phyloP scores from a whole-genome alignment of 306 rosid genomes.

The Casuarina cunninghamiana region DNA sequence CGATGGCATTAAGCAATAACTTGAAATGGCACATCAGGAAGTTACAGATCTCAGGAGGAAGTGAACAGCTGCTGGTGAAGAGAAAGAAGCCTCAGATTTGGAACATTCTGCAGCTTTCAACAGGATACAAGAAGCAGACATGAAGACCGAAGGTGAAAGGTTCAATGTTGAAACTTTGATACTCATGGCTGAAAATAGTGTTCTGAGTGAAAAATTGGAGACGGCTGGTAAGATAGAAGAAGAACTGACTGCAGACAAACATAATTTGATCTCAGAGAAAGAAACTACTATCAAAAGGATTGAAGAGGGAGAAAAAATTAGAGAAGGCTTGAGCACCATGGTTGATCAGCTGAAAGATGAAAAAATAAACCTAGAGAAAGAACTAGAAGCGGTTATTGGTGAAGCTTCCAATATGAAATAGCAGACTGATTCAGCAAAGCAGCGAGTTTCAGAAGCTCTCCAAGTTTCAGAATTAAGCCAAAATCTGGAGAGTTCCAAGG shows the following conservation, averaged over 20 bases:
- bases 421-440: constrained; percentile 54
- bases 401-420: constrained; percentile 53
- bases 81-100: constrained; percentile 65
- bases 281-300: constrained; percentile 42
- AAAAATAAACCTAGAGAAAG: constrained; percentile 48
- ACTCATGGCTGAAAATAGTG: constrained; percentile 56
- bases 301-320: constrained; percentile 57
- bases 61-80: constrained; percentile 51
- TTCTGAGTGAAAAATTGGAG: constrained; percentile 45
- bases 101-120: constrained; percentile 54
- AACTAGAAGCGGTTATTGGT: constrained; percentile 47
- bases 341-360: constrained; percentile 59
- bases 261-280: constrained; percentile 42
- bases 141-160: constrained; percentile 62
- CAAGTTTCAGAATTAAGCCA: constrained; percentile 35
- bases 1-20: constrained; percentile 68
- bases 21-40: constrained; percentile 56
- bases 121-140: constrained; percentile 65
- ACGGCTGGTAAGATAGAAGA: constrained; percentile 46
- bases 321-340: constrained; percentile 41
- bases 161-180: constrained; percentile 47
- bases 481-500: constrained; percentile 49
- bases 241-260: constrained; percentile 46
- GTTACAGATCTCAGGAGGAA: constrained; percentile 60
- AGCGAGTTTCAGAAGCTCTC: constrained; percentile 24